A percentile compares a stretch with the other conserved stretches of the same genome.
Conservation (phyloP, 208 protist species). For the Porcisia deanei region DNA sequence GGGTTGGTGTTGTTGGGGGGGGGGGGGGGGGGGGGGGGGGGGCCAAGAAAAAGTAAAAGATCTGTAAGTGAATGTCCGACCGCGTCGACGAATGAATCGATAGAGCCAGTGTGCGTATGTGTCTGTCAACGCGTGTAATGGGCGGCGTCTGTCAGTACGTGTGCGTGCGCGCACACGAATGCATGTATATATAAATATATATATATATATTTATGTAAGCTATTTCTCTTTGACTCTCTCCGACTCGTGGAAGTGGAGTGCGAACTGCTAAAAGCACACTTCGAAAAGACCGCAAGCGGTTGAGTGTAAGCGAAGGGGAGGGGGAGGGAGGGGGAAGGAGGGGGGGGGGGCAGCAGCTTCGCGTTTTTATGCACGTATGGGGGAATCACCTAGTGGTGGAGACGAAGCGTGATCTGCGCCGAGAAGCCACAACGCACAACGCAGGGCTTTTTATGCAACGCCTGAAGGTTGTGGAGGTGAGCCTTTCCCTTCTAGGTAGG, state of each 20-base stretch:
- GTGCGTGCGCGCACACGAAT: not conserved
- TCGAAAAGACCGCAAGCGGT: not conserved
- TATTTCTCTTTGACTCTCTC: not conserved
- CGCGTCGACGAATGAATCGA: not conserved
- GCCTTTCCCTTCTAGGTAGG: not conserved
- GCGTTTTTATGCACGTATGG: not conserved
- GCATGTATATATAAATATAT: not conserved
- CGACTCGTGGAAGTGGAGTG: not conserved
- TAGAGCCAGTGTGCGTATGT: not conserved
- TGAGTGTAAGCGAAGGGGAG: too few species aligned
- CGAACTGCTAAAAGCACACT: not conserved
- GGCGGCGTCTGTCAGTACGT: not conserved
- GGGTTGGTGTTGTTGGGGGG: too few species aligned
- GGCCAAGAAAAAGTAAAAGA: not conserved
- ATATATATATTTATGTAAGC: not conserved
- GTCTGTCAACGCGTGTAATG: not conserved
- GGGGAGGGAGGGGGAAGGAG: not conserved
- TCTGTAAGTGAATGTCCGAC: not conserved
- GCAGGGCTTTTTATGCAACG: not conserved
- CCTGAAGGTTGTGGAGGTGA: not conserved
- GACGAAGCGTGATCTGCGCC: not conserved
- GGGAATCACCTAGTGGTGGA: not conserved
- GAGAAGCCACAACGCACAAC: not conserved
- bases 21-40: not conserved
- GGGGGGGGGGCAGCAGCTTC: not conserved